phyloP scores from a whole-genome alignment of 805 yeast genomes.

The Candida railenensis region DNA sequence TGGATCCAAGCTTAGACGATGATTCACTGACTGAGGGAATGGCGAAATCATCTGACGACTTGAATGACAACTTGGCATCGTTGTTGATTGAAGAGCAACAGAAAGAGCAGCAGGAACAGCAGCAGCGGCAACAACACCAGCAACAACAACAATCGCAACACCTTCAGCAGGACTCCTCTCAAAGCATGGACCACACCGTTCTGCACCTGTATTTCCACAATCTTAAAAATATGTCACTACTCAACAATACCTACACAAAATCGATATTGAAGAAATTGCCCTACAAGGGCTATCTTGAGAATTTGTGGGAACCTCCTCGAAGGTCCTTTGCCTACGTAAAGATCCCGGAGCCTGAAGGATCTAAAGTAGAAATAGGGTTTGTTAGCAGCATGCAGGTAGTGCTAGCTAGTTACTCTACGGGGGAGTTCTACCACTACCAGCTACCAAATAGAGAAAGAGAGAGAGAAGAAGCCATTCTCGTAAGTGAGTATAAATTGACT shows the following conservation, averaged over 20 bases:
- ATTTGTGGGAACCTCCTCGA: slow-evolving; percentile 42
- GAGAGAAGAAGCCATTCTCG: slow-evolving; percentile 19
- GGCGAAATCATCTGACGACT: slow-evolving; percentile 33
- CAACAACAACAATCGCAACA: slow-evolving; percentile 8
- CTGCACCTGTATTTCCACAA: slow-evolving; percentile 2
- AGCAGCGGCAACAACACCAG: neutral
- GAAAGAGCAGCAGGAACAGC: slow-evolving; percentile 7
- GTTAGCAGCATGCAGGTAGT: slow-evolving; percentile 26
- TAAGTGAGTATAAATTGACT: neutral
- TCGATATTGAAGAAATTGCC: slow-evolving; percentile 38
- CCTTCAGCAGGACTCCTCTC: slow-evolving; percentile 1
- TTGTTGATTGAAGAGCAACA: slow-evolving; percentile 26
- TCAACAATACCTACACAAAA: slow-evolving; percentile 37
- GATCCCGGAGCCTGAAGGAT: slow-evolving; percentile 25
- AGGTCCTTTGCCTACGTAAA: slow-evolving; percentile 42
- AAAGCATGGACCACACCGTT: neutral
- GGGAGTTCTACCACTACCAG: slow-evolving; percentile 37
- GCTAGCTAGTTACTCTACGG: slow-evolving; percentile 38
- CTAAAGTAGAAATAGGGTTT: slow-evolving; percentile 39
- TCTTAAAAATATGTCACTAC: slow-evolving; percentile 23
- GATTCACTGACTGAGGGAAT: slow-evolving; percentile 7
- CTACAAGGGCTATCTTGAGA: slow-evolving; percentile 39
- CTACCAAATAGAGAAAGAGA: slow-evolving; percentile 26
- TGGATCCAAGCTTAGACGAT: slow-evolving; percentile 5
- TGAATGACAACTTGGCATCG: slow-evolving; percentile 42